Percentiles rank a stretch among this genome's conserved stretches.
Conservation (phyloP, 1,284 basidiomycete genomes). For the Agroathelia rolfsii region DNA sequence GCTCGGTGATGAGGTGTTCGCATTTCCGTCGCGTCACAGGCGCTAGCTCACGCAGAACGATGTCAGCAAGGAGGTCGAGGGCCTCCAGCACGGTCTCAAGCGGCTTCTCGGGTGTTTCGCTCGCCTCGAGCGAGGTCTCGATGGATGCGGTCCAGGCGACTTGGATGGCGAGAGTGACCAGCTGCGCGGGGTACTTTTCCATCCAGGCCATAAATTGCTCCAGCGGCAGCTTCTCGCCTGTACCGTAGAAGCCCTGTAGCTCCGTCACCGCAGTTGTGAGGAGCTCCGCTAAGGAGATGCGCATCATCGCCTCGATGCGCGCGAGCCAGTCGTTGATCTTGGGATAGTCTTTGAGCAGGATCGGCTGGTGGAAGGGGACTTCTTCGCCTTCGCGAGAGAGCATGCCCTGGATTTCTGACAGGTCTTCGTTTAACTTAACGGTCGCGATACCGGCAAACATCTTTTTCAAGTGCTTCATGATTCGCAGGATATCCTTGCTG, state of each 20-base stretch:
- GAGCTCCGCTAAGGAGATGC: conserved; percentile 78
- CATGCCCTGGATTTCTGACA: conserved; percentile 84
- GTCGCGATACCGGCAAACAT: conserved; percentile 99
- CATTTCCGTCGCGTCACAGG: conserved; percentile 92
- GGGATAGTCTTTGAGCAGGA: conserved; percentile 84
- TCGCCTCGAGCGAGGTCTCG: conserved; percentile 59
- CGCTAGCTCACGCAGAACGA: conserved; percentile 84
- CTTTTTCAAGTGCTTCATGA: conserved; percentile 99
- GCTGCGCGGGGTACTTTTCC: conserved; percentile 88
- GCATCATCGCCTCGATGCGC: conserved; percentile 90
- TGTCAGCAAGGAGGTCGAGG: conserved; percentile 90
- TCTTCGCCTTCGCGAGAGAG: conserved; percentile 93
- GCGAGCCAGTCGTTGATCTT: conserved; percentile 99
- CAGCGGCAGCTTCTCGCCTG: conserved; percentile 39
- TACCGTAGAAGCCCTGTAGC: conserved; percentile 76
- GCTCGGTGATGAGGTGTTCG: conserved; percentile 97
- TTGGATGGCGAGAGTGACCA: conserved; percentile 91
- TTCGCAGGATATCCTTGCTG: conserved; percentile 94
- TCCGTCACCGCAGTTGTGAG: conserved; percentile 76
- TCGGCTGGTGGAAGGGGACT: conserved; percentile 76
- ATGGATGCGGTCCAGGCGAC: conserved; percentile 89
- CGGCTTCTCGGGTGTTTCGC: conserved; percentile 49
- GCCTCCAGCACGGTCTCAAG: conserved; percentile 75
- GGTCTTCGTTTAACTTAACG: conserved; percentile 80
- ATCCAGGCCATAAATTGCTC: conserved; percentile 84